Conservation (phyloP, 2,329 filamentous ascomycete genomes). For the Aspergillus texensis region DNA sequence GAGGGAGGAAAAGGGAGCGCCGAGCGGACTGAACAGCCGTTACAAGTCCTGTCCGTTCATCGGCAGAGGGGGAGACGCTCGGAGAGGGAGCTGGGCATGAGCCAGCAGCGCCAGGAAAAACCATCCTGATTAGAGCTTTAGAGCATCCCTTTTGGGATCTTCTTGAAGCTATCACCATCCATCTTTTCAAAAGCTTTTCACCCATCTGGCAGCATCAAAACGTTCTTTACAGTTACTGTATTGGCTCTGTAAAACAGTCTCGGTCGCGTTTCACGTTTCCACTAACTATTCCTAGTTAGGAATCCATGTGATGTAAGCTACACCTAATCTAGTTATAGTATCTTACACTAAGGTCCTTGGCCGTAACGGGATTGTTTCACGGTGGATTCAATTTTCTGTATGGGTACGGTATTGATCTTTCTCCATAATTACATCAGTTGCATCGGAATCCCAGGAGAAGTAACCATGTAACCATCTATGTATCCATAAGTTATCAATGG, state of each 20-base stretch:
- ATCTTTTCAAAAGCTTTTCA: constrained; percentile 12
- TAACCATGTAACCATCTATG: not conserved
- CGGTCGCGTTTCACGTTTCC: constrained; percentile 3
- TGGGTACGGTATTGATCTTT: not conserved
- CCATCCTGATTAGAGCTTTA: not conserved
- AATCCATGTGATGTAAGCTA: constrained; percentile 13
- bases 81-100: constrained; percentile 7
- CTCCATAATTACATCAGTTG: not conserved
- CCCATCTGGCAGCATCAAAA: constrained; percentile 13
- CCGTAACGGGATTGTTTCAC: constrained; percentile 3
- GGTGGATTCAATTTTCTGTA: constrained; percentile 8
- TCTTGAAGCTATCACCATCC: constrained; percentile 23
- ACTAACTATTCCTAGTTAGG: constrained; percentile 8
- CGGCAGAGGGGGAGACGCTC: constrained; percentile 8
- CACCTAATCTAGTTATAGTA: not conserved
- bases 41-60: constrained; percentile 24
- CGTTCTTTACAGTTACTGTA: constrained; percentile 24
- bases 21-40: constrained; percentile 20
- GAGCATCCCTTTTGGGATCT: constrained; percentile 8
- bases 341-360: constrained; percentile 5
- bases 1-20: constrained; percentile 20
- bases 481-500: not conserved
- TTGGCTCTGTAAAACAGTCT: constrained; percentile 15
- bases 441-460: not conserved
- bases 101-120: constrained; percentile 12